Percentiles rank a stretch among this genome's conserved stretches.
These are phyloP conservation scores for Ocimum tenuiflorum DNA, from an alignment of 257 asterid genomes.

Conservation along the genomic window DNA sequence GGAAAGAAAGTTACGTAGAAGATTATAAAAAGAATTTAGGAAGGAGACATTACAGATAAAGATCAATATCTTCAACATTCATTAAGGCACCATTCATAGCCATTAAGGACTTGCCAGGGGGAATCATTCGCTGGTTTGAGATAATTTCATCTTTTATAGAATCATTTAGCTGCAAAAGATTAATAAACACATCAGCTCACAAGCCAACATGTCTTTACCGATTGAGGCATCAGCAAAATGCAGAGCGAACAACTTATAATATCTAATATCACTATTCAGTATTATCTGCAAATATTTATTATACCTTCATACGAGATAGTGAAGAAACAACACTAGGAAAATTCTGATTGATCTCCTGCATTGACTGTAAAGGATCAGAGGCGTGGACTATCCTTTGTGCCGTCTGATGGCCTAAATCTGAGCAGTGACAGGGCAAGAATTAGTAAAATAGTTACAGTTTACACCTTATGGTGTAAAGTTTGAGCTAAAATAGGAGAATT, in stretches of 20 bases:
- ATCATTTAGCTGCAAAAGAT: conserved; percentile 71
- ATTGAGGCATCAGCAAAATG: conserved; percentile 13
- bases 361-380: conserved; percentile 86
- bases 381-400: conserved; percentile 96
- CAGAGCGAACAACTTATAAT: conserved; percentile 1
- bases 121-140: conserved; percentile 90
- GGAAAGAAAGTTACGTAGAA: not conserved
- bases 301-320: conserved; percentile 90
- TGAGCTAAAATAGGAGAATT: conserved; percentile 19
- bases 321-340: conserved; percentile 94
- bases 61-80: conserved; percentile 92
- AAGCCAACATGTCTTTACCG: conserved; percentile 1
- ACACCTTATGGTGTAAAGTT: not conserved
- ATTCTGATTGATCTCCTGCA: conserved; percentile 95
- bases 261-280: conserved; percentile 9
- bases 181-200: conserved; percentile 26
- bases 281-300: conserved; percentile 19
- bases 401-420: conserved; percentile 98
- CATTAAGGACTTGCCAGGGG: conserved; percentile 97
- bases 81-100: conserved; percentile 96
- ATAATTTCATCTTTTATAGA: conserved; percentile 91
- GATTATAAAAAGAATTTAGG: conserved; percentile 9
- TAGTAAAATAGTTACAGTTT: conserved; percentile 5
- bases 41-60: conserved; percentile 66
- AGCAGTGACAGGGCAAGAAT: conserved; percentile 14